Base-by-base conservation (phyloP, 169 alveolate genomes). In the Plasmodium adleri region DNA sequence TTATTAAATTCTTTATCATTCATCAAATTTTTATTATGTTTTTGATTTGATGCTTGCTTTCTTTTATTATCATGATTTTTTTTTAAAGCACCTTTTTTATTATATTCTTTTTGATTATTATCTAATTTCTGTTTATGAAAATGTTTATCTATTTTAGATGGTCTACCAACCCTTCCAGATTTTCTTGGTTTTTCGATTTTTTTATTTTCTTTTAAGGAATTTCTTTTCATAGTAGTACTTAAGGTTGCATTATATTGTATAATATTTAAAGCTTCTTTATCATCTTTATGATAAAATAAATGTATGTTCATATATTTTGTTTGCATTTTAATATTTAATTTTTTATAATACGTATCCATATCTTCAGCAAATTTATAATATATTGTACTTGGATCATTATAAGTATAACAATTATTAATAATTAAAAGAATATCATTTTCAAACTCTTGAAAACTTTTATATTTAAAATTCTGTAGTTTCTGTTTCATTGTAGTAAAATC, bases 401-500 rank as follows among this genome's bases (percentile, higher is more conserved):
- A 98, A 5, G 93, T 88, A 76, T 96, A 94, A 43, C 98, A 96
- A 91, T 98, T 98, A 50, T 91, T 86, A 62, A 97, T 96, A 3
- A 97, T 98, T 71, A 94, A 93, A 49, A 87, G 93, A 12, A 97
- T 83, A 88, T 98, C 99, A 47, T 89, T 92, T 13, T 92, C 98
- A 83, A 98, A 98, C 22, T 91, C 83, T 26, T 93, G 95, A 85
- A 93, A 94, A 52, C 56, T 89, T 70, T 93, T 92, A 92, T 97
- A 98, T 52, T 91, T 86, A 59, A 94, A 95, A 64, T 92, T 94
- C 45, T 92, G 93, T 17, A 92, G 90, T 87, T 95, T 95, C 20
- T 92, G 88, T 74, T 92, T 88, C 94, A 98, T 95, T 10, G 98
- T 96, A 39, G 95, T 93, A 63, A 98, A 93, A 92, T 97, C 99